Conservation (phyloP, 179 eudicot species). For the Camellia oleifera region DNA sequence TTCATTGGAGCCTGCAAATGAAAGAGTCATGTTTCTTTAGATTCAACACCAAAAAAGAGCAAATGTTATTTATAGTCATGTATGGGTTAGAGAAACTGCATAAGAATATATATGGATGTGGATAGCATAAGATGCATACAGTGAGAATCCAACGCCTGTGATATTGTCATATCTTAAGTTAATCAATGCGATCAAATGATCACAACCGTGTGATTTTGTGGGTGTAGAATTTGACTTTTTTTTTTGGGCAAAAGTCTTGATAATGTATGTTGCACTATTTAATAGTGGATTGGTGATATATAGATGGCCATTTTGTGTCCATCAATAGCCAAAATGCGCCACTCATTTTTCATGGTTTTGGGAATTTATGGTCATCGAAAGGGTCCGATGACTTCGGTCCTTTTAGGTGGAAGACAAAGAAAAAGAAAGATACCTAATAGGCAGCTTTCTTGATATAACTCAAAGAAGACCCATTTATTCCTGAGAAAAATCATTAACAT, state of each 20-base stretch:
- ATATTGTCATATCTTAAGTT: background rate
- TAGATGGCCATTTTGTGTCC: background rate
- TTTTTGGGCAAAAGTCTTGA: background rate
- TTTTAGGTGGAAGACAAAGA: constrained; percentile 34
- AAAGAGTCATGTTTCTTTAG: constrained; percentile 5
- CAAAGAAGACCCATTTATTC: constrained; percentile 22
- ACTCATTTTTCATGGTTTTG: background rate
- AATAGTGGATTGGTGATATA: background rate
- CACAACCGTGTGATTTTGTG: background rate
- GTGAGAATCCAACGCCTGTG: background rate
- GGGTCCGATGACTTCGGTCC: constrained; percentile 16
- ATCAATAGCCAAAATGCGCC: constrained; percentile 4
- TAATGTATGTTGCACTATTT: background rate
- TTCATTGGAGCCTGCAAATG: constrained; percentile 54
- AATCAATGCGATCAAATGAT: background rate
- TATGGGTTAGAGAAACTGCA: background rate
- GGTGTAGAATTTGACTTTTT: background rate
- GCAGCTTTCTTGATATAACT: constrained; percentile 15
- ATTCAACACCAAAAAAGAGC: background rate
- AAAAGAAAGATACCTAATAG: constrained; percentile 30
- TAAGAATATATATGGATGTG: background rate
- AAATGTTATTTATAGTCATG: background rate
- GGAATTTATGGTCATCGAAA: constrained; percentile 10
- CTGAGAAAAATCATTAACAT: constrained; percentile 19
- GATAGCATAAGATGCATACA: background rate